These are phyloP conservation scores for Saturnispora mendoncae DNA, from an alignment of 805 yeast genomes.

Conservation along the genomic window DNA sequence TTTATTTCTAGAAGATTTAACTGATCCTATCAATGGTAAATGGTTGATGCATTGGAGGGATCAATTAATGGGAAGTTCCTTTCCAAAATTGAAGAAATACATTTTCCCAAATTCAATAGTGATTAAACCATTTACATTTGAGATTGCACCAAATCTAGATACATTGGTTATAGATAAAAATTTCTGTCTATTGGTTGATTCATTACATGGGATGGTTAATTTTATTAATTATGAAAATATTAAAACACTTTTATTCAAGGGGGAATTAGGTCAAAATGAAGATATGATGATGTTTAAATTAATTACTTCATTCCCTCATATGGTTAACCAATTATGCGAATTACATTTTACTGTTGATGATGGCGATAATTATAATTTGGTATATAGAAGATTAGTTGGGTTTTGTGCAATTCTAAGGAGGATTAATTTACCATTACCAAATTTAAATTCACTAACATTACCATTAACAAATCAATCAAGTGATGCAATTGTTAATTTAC, in stretches of 20 bases:
- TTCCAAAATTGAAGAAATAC: constrained; percentile 16
- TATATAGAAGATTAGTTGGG: constrained; percentile 28
- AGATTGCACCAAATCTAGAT: constrained; percentile 22
- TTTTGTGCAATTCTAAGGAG: constrained; percentile 28
- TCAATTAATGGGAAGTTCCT: constrained; percentile 5
- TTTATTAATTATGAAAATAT: constrained; percentile 20
- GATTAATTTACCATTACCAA: constrained; percentile 22
- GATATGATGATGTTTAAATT: constrained; percentile 27
- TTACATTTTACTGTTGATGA: constrained; percentile 23
- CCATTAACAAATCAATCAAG: constrained; percentile 29
- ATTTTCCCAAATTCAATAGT: constrained; percentile 19
- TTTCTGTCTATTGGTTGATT: constrained; percentile 23
- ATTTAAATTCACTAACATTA: constrained; percentile 21
- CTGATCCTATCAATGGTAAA: constrained; percentile 5
- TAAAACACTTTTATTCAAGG: constrained; percentile 18
- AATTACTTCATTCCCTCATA: constrained; percentile 23
- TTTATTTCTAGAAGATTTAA: constrained; percentile 20
- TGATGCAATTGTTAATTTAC: constrained; percentile 22
- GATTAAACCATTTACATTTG: constrained; percentile 21
- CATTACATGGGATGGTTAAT: constrained; percentile 18
- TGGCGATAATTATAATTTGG: constrained; percentile 20
- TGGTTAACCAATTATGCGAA: constrained; percentile 19
- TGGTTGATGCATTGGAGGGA: constrained; percentile 24
- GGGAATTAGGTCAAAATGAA: constrained; percentile 27
- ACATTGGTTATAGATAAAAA: constrained; percentile 22